Evolutionary conservation across 2,329 filamentous ascomycete species (phyloP), one percentile per base, ranked within the genome.

Genomic region (Gaeumannomyces tritici): DNA sequence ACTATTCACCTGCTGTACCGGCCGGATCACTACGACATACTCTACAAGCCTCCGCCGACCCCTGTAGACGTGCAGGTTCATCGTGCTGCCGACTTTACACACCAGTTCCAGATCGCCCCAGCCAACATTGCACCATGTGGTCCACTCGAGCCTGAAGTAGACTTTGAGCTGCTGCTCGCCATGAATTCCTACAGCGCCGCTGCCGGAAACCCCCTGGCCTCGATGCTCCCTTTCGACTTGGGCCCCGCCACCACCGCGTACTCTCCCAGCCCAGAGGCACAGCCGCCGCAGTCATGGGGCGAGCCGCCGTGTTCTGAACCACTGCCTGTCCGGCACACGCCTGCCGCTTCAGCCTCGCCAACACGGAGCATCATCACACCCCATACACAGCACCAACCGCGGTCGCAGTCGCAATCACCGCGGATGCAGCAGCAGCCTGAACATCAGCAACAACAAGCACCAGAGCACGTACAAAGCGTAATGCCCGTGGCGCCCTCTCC

Each of bases 11-110:
- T 82, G 64, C 81, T 80, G 70, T 93, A 77, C 83, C 87, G 78
- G 72, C 96, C 79, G 55, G 91, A 91, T 64, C 95, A 98, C 75
- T 99, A 98, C 74, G 95, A 98, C 74, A 87, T 99, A 65, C 82
- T 98, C 42, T 99, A 99, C 66, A 72, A 65, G 62, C 66, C 70
- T 61, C 64, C 70, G 60, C 70, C 70, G 60, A 65, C 69, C 13
- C 71, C 73, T 1, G 65, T 73, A 15, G 68, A 74, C 28, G 63
- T 87, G 57, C 82, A 84, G 66, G 80, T 88, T 57, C 78, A 85
- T 67, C 76, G 82, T 28, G 81, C 79, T 12, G 73, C 75, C 18
- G 72, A 74, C 3, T 78, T 84, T 63, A 74, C 76, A 4, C 33
- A 35, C 1, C 77, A 80, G 59, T 35, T 35, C 33, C 33, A 35